A percentile compares a stretch with the other conserved stretches of the same genome.
These are phyloP conservation scores for Aspergillus persii DNA, from an alignment of 2,329 filamentous ascomycete species.

Conservation along the genomic window DNA sequence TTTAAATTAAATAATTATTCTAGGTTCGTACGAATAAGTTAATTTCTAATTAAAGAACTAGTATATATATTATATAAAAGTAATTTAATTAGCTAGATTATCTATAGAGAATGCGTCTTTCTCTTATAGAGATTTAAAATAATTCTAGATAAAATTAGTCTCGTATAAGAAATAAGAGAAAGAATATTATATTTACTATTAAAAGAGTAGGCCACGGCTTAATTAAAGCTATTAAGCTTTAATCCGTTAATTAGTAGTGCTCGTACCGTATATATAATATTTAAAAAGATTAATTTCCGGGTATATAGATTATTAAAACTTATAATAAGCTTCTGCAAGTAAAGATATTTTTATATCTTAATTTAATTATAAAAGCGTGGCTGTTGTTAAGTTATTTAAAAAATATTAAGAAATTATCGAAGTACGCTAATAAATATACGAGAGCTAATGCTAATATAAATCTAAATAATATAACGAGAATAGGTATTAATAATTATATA, in stretches of 20 bases:
- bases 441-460: slow-evolving; percentile 15
- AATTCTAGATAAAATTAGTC: too few species aligned
- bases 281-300: too few species aligned
- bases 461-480: slow-evolving; percentile 22
- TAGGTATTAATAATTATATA: slow-evolving; percentile 23
- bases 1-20: slow-evolving; percentile 13
- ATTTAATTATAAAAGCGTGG: slow-evolving; percentile 12
- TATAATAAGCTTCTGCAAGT: slow-evolving; percentile 8
- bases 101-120: slow-evolving; percentile 6
- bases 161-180: too few species aligned
- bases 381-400: slow-evolving; percentile 5
- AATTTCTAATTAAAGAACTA: slow-evolving; percentile 7
- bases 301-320: slow-evolving; percentile 1
- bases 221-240: slow-evolving; percentile 14
- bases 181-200: too few species aligned
- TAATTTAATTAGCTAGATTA: slow-evolving; percentile 8
- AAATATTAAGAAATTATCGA: slow-evolving; percentile 14
- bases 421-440: slow-evolving; percentile 14
- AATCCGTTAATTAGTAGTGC: slow-evolving; percentile 10
- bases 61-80: slow-evolving; percentile 12
- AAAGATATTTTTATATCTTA: slow-evolving; percentile 6
- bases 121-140: slow-evolving; percentile 6
- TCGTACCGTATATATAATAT: slow-evolving; percentile 8
- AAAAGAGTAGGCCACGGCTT: slow-evolving; percentile 6
- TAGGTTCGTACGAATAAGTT: slow-evolving; percentile 8